A percentile compares a stretch with the other conserved stretches of the same genome.
These are phyloP conservation scores for Cichorium intybus DNA, from an alignment of 140 eudicot genomes.

Conservation along the genomic window DNA sequence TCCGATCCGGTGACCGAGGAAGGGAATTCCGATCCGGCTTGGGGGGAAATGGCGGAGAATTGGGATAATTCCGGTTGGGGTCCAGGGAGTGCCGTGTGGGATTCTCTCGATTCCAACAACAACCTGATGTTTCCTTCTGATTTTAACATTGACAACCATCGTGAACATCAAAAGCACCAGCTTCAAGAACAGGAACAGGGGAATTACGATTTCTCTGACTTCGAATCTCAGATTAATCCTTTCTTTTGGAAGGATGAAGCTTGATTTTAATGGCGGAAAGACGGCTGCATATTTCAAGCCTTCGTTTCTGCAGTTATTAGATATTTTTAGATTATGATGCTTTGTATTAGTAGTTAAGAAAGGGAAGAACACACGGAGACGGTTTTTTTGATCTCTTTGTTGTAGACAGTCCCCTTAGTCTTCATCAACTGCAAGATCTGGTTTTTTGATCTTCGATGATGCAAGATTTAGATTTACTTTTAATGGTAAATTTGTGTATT, in stretches of 20 bases:
- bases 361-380: conserved; percentile 44
- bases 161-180: conserved; percentile 9
- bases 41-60: conserved; percentile 82
- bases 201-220: conserved; percentile 30
- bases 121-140: conserved; percentile 53
- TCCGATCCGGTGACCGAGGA: conserved; percentile 14
- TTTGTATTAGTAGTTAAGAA: conserved; percentile 18
- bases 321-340: neutral
- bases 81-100: conserved; percentile 97
- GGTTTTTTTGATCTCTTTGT: conserved; percentile 65
- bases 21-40: conserved; percentile 42
- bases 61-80: conserved; percentile 94
- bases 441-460: conserved; percentile 50
- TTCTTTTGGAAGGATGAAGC: conserved; percentile 44
- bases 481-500: conserved; percentile 6
- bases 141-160: conserved; percentile 35
- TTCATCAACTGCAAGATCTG: conserved; percentile 34
- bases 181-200: conserved; percentile 29
- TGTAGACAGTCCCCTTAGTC: conserved; percentile 27
- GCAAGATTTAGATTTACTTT: conserved; percentile 14
- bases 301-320: conserved; percentile 31
- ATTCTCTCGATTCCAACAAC: conserved; percentile 59
- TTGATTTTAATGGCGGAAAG: conserved; percentile 22
- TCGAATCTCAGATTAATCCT: conserved; percentile 36
- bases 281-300: conserved; percentile 72